phyloP scores from a whole-genome alignment of 352 stramenopile genomes.

The Phytophthora megakarya region DNA sequence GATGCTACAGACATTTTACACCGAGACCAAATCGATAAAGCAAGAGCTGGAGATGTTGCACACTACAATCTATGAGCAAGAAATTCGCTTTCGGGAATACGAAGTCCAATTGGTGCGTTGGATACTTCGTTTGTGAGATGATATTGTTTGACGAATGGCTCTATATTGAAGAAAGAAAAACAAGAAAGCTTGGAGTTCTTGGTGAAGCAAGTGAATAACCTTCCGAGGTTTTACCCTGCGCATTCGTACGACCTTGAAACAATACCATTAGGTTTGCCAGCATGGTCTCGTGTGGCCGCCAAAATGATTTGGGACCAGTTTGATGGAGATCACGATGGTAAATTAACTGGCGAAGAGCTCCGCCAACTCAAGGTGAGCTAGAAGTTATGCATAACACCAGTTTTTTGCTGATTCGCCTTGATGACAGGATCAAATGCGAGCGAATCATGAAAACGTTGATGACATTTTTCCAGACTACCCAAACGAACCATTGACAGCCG shows the following conservation, averaged over 20 bases:
- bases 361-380: conserved; percentile 46
- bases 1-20: conserved; percentile 55
- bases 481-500: conserved; percentile 17
- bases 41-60: conserved; percentile 64
- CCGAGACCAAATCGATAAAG: conserved; percentile 51
- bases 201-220: conserved; percentile 35
- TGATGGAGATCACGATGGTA: conserved; percentile 35
- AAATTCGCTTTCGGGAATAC: conserved; percentile 50
- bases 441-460: conserved; percentile 33
- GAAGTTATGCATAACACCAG: background rate
- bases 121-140: too few relatives aligned
- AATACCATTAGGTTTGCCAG: conserved; percentile 21
- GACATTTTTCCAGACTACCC: conserved; percentile 19
- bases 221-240: conserved; percentile 29
- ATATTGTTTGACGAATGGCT: too few relatives aligned
- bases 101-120: conserved; percentile 52
- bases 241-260: background rate
- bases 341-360: conserved; percentile 36
- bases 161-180: conserved; percentile 52
- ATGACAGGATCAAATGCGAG: conserved; percentile 34
- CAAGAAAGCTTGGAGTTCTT: conserved; percentile 58
- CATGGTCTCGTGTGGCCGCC: conserved; percentile 36
- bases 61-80: conserved; percentile 66
- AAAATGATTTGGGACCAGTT: conserved; percentile 54
- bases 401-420: background rate